Conservation (phyloP, 768 basidiomycete species). For the Tulasnella sp. region DNA sequence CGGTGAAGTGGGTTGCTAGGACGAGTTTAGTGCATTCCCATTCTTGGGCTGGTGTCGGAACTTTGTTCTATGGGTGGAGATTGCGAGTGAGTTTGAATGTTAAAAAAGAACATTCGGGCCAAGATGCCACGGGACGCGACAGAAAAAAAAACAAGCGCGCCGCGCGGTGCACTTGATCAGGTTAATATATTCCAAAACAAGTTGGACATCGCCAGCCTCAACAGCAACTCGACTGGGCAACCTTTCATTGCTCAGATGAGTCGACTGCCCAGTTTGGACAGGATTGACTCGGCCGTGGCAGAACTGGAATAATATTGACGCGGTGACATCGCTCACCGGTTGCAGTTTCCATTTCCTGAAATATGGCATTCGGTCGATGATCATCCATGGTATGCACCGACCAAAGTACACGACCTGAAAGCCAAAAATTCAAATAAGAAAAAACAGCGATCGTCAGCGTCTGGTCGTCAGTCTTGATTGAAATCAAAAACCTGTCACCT, state of each 20-base stretch:
- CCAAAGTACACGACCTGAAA: conserved; percentile 90
- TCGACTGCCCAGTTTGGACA: not conserved
- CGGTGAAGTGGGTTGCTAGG: conserved; percentile 87
- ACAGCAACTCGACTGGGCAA: too few species aligned
- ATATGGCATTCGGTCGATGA: conserved; percentile 89
- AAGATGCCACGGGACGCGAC: not conserved
- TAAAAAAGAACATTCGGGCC: not conserved
- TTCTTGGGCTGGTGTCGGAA: conserved; percentile 71
- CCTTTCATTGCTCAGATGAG: too few species aligned
- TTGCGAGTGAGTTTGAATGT: not conserved
- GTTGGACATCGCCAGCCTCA: too few species aligned
- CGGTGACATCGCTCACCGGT: conserved; percentile 33
- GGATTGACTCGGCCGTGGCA: not conserved
- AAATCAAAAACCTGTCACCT: conserved; percentile 64
- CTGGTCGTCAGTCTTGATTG: not conserved
- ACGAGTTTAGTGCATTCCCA: conserved; percentile 96
- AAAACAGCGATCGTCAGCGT: not conserved
- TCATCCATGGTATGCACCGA: conserved; percentile 87
- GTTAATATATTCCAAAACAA: too few species aligned
- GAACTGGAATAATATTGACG: conserved; percentile 21
- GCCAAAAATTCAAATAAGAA: not conserved
- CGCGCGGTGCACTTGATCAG: too few species aligned
- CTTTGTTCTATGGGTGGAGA: conserved; percentile 36
- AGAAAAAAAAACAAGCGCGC: too few species aligned
- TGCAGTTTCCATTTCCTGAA: conserved; percentile 93